Evolutionary conservation across 2,329 filamentous ascomycete genomes (phyloP), one percentile per base, ranked within the genome.

Genomic region (Apiospora pterosperma): DNA sequence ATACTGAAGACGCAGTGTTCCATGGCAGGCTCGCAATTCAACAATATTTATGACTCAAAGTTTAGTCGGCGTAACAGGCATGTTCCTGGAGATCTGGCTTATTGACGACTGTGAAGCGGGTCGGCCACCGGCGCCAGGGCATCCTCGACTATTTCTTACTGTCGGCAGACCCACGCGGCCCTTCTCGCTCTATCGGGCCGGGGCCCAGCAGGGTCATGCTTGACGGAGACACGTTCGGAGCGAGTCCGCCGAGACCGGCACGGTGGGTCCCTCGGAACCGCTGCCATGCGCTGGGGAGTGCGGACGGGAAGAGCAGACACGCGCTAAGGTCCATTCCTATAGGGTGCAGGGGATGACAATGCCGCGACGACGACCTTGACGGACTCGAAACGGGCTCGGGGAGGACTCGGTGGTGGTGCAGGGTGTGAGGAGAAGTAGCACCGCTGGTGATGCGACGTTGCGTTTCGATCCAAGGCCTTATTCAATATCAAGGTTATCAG

Each of bases 1-100:
- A 74, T 67, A n/a, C n/a, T 42, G 7, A 1, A 38, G 10, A 1
- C 19, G 36, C 12, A 16, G 12, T 21, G 6, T 4, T 42, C 10
- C 19, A 21, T 42, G 39, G 6, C 11, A n/a, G 6, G n/a, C 10
- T 11, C 7, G 4, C 19, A 1, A 0, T 6, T 23, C 21, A 42
- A 10, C 4, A 4, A 3, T 3, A 11, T 6, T 4, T 12, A 23
- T 42, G 8, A 42, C n/a, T 21, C n/a, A 42, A 23, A 11, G 10
- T 4, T 2, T 2, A 12, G 12, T 21, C 16, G 19, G 19, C 10
- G 36, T 4, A 16, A 38, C 39, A 19, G n/a, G 7, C n/a, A 21
- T 42, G n/a, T 42, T 23, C n/a, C 3, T 21, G 39, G 41, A 4
- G 23, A 7, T 12, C 23, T 11, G n/a, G 41, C 41, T 42, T 42